Conservation (phyloP, 1,139 yeast species). For the Barnettozyma hawaiiensis region DNA sequence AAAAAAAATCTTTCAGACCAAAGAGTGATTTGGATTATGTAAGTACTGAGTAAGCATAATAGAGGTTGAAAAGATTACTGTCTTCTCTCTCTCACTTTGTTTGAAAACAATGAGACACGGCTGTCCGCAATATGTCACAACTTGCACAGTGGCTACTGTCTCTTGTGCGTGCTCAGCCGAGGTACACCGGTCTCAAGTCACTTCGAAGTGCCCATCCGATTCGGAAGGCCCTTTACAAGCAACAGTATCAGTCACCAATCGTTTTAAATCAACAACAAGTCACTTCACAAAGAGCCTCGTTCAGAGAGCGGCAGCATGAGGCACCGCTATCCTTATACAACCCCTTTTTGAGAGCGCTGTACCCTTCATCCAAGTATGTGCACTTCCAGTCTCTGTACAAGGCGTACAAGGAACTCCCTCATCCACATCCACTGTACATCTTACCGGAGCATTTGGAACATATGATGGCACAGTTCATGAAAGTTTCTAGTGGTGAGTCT, state of each 20-base stretch:
- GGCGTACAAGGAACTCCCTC: slow-evolving; percentile 4
- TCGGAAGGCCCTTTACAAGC: neutral
- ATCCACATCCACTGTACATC: slow-evolving; percentile 4
- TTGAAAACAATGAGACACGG: neutral
- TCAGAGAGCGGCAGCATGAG: neutral
- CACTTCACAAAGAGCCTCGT: neutral
- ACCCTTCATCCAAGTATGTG: slow-evolving; percentile 4
- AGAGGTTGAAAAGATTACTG: too few species aligned
- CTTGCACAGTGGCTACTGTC: slow-evolving; percentile 1
- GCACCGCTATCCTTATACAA: neutral
- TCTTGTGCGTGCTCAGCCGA: neutral
- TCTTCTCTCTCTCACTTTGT: neutral
- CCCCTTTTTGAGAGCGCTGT: slow-evolving; percentile 1
- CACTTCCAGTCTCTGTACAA: slow-evolving; percentile 2
- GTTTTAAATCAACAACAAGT: neutral
- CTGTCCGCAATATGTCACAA: neutral
- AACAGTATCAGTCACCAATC: slow-evolving; percentile 1
- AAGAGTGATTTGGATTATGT: neutral
- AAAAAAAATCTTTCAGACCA: neutral
- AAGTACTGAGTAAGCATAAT: neutral
- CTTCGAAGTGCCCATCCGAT: neutral
- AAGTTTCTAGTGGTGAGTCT: slow-evolving; percentile 5
- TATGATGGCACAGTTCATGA: slow-evolving; percentile 6
- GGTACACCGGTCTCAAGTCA: neutral
- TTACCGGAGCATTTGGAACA: slow-evolving; percentile 8